Evolutionary conservation across 805 yeast genomes (phyloP).

Genomic region (Metschnikowia santaceciliae): DNA sequence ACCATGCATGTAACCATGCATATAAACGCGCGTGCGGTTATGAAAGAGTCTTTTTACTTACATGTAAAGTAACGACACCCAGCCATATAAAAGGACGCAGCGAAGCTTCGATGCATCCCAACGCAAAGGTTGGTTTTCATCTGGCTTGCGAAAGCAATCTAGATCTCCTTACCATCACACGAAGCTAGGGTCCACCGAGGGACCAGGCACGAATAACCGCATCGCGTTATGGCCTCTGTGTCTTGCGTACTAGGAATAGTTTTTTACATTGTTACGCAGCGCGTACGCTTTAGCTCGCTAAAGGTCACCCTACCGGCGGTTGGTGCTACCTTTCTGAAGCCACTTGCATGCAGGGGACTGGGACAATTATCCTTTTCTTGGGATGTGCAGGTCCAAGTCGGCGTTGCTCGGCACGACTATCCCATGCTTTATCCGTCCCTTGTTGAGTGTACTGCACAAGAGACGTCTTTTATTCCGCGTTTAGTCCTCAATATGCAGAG

Average conservation of each 20-base stretch:
- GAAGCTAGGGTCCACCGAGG: not conserved
- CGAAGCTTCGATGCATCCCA: not conserved
- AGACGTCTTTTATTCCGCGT: not conserved
- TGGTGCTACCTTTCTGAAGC: not conserved
- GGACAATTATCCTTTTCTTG: not conserved
- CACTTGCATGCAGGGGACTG: not conserved
- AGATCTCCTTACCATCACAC: not conserved
- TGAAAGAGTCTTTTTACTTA: not conserved
- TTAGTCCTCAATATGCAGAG: conserved; percentile 3
- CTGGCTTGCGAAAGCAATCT: too few species aligned
- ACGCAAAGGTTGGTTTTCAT: not conserved
- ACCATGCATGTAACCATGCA: conserved; percentile 3
- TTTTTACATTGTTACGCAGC: conserved; percentile 4
- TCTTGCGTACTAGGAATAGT: not conserved
- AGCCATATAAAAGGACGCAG: not conserved
- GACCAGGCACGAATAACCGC: not conserved
- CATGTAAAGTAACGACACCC: not conserved
- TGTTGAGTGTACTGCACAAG: not conserved
- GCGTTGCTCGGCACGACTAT: not conserved
- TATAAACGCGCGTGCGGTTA: conserved; percentile 2
- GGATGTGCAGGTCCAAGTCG: not conserved
- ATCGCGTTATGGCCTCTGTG: not conserved
- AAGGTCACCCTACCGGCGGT: not conserved
- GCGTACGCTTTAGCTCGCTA: conserved; percentile 1
- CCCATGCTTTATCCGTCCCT: not conserved